Evolutionary conservation across 2,329 filamentous ascomycete genomes (phyloP), one percentile per base, ranked within the genome.

Genomic region (Fusarium cyanostomum): DNA sequence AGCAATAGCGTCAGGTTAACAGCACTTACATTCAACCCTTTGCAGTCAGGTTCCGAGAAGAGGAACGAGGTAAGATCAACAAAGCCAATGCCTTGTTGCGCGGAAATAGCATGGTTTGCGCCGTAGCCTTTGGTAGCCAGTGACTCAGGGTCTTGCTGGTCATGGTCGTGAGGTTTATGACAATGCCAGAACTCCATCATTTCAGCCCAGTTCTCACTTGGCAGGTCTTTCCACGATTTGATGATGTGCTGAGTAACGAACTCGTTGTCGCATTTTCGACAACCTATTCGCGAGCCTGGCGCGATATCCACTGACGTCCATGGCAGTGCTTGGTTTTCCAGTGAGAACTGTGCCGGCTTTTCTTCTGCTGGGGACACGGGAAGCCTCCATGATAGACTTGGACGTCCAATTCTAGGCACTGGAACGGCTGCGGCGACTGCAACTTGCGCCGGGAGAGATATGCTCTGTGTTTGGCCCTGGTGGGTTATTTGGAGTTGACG

Each of bases 121-220:
- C 92, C 91, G 72, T 97, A 97, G 1, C 92, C 94, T 71, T 92
- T 90, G 10, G 82, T 79, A 30, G 84, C 81, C 13, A 86, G 80
- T 41, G 77, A 75, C n/a, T 84, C 78, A 18, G 83, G 70, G 27
- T 81, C 72, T 37, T 80, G 77, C 28, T 75, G 64, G 15, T 75
- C 75, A 60, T 87, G 81, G 52, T 87, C 81, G 59, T 88, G 83
- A 34, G 96, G 95, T 77, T 98, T 98, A 76, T 99, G 95, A 72
- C 95, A 99, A 77, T 99, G 96, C 95, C 95, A 99, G 69, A 99
- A 96, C 75, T 99, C 96, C 95, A 99, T 99, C 94, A 99, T 96
- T 79, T 99, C 95, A 0, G 95, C 96, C 95, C 95, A 99, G 72
- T 97, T 94, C 70, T 96, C 93, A 72, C 93, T 97, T 0, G 95